Evolutionary conservation across 2,329 filamentous ascomycete genomes (phyloP).

Genomic region (Tolypocladium inflatum): DNA sequence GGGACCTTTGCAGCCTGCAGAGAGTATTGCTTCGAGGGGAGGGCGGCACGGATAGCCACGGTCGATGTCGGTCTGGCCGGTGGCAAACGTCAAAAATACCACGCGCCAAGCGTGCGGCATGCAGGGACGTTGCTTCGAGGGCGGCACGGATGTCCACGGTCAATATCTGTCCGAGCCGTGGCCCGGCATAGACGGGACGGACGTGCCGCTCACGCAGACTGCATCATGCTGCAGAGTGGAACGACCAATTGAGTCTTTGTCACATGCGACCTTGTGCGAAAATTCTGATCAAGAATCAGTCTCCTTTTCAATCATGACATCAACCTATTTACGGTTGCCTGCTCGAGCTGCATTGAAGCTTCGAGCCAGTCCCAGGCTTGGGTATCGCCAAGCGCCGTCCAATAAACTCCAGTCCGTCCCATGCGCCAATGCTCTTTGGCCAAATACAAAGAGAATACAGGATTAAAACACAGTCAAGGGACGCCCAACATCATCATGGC

Average conservation of each 20-base stretch:
- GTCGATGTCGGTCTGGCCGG: neutral
- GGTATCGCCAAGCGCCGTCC: neutral
- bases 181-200: neutral
- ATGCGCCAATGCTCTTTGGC: constrained; percentile 12
- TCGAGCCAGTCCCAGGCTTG: neutral
- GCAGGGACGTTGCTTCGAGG: neutral
- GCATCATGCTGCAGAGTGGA: neutral
- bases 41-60: neutral
- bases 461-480: constrained; percentile 2
- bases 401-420: constrained; percentile 8
- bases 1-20: neutral
- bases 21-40: neutral
- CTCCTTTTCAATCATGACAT: constrained; percentile 2
- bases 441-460: neutral
- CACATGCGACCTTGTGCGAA: neutral
- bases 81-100: neutral
- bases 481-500: constrained; percentile 3
- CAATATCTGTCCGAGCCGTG: neutral
- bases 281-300: neutral
- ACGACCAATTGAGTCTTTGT: neutral
- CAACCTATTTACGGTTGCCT: constrained; percentile 5
- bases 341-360: neutral
- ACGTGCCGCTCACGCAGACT: neutral
- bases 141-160: neutral
- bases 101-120: neutral